Conservation (phyloP, 2,329 filamentous ascomycete species). For the Rasamsonia emersonii region DNA sequence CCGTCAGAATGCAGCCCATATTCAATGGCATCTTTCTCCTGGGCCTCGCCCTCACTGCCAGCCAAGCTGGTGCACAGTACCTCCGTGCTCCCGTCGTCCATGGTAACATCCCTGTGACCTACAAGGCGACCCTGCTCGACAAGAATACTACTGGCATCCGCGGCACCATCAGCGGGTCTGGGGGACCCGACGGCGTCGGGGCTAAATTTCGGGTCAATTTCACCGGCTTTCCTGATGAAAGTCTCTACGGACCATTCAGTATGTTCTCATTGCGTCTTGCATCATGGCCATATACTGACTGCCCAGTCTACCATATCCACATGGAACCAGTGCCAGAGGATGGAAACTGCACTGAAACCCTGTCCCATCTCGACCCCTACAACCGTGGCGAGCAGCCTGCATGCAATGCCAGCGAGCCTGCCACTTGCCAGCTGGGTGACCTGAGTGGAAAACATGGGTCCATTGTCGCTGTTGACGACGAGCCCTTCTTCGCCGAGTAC, state of each 20-base stretch:
- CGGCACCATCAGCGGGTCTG: conserved; percentile 42
- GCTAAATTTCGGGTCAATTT: conserved; percentile 49
- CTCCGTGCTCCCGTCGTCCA: conserved; percentile 45
- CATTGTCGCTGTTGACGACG: conserved; percentile 40
- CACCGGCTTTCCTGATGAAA: conserved; percentile 46
- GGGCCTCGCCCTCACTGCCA: conserved; percentile 14
- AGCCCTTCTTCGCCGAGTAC: conserved; percentile 27
- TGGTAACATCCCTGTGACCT: conserved; percentile 50
- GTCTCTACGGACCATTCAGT: conserved; percentile 54
- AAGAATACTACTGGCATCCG: conserved; percentile 47
- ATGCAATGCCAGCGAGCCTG: conserved; percentile 50
- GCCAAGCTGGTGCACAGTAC: conserved; percentile 18
- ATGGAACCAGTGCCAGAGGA: conserved; percentile 51
- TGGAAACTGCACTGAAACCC: conserved; percentile 63
- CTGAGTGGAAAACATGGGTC: conserved; percentile 65
- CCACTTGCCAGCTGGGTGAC: conserved; percentile 68
- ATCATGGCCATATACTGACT: conserved; percentile 10
- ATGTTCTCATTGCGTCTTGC: conserved; percentile 21
- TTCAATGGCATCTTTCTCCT: conserved; percentile 12
- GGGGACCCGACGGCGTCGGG: conserved; percentile 44
- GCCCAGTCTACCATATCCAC: conserved; percentile 62
- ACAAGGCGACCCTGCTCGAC: conserved; percentile 49
- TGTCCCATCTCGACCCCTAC: conserved; percentile 64
- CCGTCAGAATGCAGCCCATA: conserved; percentile 14
- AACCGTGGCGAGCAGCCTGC: conserved; percentile 52